Percentiles rank a stretch among this genome's conserved stretches.
Evolutionary conservation across 768 basidiomycete species (phyloP).

Genomic region (Phylloporus sp.): DNA sequence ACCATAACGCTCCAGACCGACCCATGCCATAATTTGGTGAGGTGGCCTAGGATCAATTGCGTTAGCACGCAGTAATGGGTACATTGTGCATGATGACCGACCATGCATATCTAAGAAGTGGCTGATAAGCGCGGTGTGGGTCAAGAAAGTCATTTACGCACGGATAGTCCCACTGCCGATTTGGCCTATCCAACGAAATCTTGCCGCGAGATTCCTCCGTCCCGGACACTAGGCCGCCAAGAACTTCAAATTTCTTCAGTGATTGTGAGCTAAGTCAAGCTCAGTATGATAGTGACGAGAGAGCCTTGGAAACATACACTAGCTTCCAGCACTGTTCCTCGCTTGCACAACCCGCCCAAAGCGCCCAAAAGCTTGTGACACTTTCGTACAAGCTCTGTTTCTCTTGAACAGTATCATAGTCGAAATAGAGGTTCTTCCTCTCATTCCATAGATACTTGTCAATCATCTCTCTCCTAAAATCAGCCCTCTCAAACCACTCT

Average conservation of each 20-base stretch:
- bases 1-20: conserved; percentile 93
- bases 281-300: conserved; percentile 14
- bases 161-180: conserved; percentile 99
- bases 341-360: conserved; percentile 97
- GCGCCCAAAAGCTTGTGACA: conserved; percentile 93
- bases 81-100: conserved; percentile 22
- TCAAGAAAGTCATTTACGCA: conserved; percentile 40
- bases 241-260: conserved; percentile 92
- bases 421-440: conserved; percentile 89
- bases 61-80: conserved; percentile 7
- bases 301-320: conserved; percentile 56
- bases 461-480: conserved; percentile 77
- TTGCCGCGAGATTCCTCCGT: conserved; percentile 95
- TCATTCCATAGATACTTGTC: conserved; percentile 98
- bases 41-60: conserved; percentile 61
- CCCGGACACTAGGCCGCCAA: conserved; percentile 92
- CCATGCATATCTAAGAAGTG: conserved; percentile 60
- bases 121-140: conserved; percentile 6
- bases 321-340: conserved; percentile 93
- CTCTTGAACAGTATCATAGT: conserved; percentile 91
- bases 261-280: conserved; percentile 61
- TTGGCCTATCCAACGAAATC: conserved; percentile 93
- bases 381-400: conserved; percentile 94
- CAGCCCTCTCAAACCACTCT: conserved; percentile 92
- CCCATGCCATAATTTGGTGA: conserved; percentile 99